Conservation (phyloP, 495 filamentous ascomycete species). For the Penicillium cinerascens region DNA sequence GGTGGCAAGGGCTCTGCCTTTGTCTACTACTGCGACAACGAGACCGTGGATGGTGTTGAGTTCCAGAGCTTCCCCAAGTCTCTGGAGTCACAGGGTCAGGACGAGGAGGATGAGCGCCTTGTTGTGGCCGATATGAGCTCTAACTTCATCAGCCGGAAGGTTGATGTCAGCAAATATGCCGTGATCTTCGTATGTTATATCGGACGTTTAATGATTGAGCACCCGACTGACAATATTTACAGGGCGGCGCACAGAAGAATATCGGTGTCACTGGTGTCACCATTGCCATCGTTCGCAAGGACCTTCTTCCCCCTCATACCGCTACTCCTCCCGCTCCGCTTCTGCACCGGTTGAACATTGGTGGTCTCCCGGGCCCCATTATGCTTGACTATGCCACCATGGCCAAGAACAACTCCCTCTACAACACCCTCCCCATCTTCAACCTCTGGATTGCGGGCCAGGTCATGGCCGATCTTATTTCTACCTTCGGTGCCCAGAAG, state of each 20-base stretch:
- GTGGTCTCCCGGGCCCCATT: constrained; percentile 66
- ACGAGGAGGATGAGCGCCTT: constrained; percentile 56
- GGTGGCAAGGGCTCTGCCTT: constrained; percentile 59
- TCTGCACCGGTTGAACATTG: constrained; percentile 60
- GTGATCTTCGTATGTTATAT: constrained; percentile 33
- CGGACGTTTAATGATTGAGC: not conserved
- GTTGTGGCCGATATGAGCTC: constrained; percentile 86
- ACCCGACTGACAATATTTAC: constrained; percentile 6
- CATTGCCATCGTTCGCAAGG: constrained; percentile 74
- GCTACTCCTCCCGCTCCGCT: constrained; percentile 56
- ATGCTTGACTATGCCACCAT: constrained; percentile 77
- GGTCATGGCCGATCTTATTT: constrained; percentile 68
- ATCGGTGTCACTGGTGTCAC: constrained; percentile 82
- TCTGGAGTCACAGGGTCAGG: constrained; percentile 49
- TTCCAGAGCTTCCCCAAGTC: constrained; percentile 71
- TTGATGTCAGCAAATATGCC: constrained; percentile 70
- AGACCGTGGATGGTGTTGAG: constrained; percentile 84
- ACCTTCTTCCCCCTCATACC: constrained; percentile 62
- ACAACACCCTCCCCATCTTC: constrained; percentile 95
- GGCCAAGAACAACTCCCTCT: constrained; percentile 84
- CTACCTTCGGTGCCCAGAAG: constrained; percentile 55
- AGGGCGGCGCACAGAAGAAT: constrained; percentile 83
- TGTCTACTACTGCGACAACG: constrained; percentile 91
- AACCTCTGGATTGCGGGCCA: constrained; percentile 84
- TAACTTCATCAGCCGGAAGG: constrained; percentile 55